A percentile compares a stretch with the other conserved stretches of the same genome.
These are phyloP conservation scores for Barnettozyma californica DNA, from an alignment of 805 yeast genomes.

Conservation along the genomic window DNA sequence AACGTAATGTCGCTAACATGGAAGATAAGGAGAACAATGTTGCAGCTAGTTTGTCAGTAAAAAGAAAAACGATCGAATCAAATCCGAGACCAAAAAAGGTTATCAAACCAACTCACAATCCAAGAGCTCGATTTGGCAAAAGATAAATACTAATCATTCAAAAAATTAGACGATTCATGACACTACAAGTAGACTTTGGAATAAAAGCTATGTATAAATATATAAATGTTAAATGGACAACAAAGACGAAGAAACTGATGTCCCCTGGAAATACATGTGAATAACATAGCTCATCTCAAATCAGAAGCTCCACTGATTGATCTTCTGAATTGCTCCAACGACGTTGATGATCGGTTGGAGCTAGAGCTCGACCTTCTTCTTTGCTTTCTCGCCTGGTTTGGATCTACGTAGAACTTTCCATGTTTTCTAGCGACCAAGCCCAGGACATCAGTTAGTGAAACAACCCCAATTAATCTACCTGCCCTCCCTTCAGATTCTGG, in stretches of 20 bases:
- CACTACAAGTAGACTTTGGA: background rate
- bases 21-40: slow-evolving; percentile 11
- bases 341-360: slow-evolving; percentile 23
- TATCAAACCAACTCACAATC: background rate
- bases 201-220: too few species aligned
- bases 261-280: background rate
- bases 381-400: slow-evolving; percentile 81
- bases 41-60: background rate
- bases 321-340: slow-evolving; percentile 39
- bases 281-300: slow-evolving; percentile 14
- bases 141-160: background rate
- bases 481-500: slow-evolving; percentile 48
- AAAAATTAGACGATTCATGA: background rate
- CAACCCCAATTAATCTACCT: slow-evolving; percentile 85
- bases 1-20: background rate
- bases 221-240: background rate
- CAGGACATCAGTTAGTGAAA: slow-evolving; percentile 85
- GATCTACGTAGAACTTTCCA: slow-evolving; percentile 67
- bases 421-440: slow-evolving; percentile 71
- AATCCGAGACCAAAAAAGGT: background rate
- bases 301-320: slow-evolving; percentile 35
- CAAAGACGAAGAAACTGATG: background rate
- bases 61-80: slow-evolving; percentile 2
- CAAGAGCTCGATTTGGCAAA: background rate
- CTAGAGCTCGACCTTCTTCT: slow-evolving; percentile 55